Conservation (phyloP, 495 filamentous ascomycete species). For the Aspergillus wentii region DNA sequence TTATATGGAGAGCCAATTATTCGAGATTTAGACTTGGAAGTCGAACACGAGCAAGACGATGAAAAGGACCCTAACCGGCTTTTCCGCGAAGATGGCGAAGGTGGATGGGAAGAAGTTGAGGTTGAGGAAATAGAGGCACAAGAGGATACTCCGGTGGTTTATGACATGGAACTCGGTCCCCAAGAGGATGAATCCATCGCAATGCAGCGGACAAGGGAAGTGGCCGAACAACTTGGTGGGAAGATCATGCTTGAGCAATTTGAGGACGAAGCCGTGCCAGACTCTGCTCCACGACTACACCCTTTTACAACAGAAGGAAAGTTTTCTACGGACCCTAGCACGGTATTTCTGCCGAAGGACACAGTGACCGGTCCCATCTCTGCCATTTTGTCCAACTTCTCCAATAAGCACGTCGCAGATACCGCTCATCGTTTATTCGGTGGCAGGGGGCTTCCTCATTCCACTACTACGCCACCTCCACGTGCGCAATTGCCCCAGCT, state of each 20-base stretch:
- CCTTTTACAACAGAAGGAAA: slow-evolving; percentile 58
- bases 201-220: slow-evolving; percentile 38
- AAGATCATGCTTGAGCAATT: slow-evolving; percentile 44
- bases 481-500: slow-evolving; percentile 55
- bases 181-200: slow-evolving; percentile 24
- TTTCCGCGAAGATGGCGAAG: slow-evolving; percentile 55
- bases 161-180: slow-evolving; percentile 35
- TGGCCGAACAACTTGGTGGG: slow-evolving; percentile 42
- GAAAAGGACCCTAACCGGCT: slow-evolving; percentile 33
- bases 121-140: slow-evolving; percentile 28
- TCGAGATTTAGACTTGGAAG: slow-evolving; percentile 36
- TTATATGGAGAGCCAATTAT: slow-evolving; percentile 68
- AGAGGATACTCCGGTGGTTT: slow-evolving; percentile 25
- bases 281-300: slow-evolving; percentile 48
- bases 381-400: slow-evolving; percentile 57
- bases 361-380: slow-evolving; percentile 64
- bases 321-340: slow-evolving; percentile 63
- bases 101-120: slow-evolving; percentile 57
- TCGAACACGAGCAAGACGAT: slow-evolving; percentile 25
- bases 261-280: slow-evolving; percentile 45
- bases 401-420: slow-evolving; percentile 67
- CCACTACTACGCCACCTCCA: slow-evolving; percentile 51
- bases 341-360: slow-evolving; percentile 62
- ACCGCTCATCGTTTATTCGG: slow-evolving; percentile 68
- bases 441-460: slow-evolving; percentile 67